Conservation (phyloP, 2,329 filamentous ascomycete species). For the Cryoendolithus antarcticus region DNA sequence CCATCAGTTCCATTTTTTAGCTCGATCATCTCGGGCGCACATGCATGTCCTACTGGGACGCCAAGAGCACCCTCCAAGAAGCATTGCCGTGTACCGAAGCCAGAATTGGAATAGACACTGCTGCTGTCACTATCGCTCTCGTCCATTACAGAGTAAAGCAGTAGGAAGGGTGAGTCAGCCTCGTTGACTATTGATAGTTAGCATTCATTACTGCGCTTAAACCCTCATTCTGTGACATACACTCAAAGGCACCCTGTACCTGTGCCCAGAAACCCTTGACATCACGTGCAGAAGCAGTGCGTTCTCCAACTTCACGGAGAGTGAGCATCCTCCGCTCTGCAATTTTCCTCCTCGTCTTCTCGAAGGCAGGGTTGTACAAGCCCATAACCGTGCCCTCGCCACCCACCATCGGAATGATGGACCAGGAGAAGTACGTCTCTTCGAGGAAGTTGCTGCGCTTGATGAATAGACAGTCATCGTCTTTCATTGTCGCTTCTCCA, state of each 20-base stretch:
- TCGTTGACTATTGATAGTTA: slow-evolving; percentile 41
- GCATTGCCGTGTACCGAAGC: slow-evolving; percentile 49
- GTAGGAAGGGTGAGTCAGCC: slow-evolving; percentile 60
- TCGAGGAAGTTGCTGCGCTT: slow-evolving; percentile 57
- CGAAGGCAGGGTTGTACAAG: slow-evolving; percentile 68
- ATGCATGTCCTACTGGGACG: slow-evolving; percentile 50
- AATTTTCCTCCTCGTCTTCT: slow-evolving; percentile 67
- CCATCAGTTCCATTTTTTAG: slow-evolving; percentile 57
- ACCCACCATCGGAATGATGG: slow-evolving; percentile 64
- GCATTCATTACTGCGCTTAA: slow-evolving; percentile 5
- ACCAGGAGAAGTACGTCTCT: slow-evolving; percentile 76
- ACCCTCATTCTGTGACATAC: slow-evolving; percentile 14
- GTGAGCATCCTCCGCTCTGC: slow-evolving; percentile 71
- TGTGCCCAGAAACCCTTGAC: slow-evolving; percentile 63
- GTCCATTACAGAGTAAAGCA: slow-evolving; percentile 65
- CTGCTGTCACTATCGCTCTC: slow-evolving; percentile 59
- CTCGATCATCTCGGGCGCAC: slow-evolving; percentile 52
- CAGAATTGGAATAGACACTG: slow-evolving; percentile 57
- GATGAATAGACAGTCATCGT: slow-evolving; percentile 67
- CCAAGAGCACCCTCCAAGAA: slow-evolving; percentile 62
- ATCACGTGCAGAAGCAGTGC: slow-evolving; percentile 58
- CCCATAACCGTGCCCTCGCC: slow-evolving; percentile 60
- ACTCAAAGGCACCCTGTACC: slow-evolving; percentile 55
- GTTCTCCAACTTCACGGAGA: slow-evolving; percentile 64
- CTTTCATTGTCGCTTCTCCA: slow-evolving; percentile 72